A percentile compares a stretch with the other conserved stretches of the same genome.
These are phyloP conservation scores for Trichophyton rubrum DNA, from an alignment of 2,329 filamentous ascomycete genomes.

Conservation along the genomic window DNA sequence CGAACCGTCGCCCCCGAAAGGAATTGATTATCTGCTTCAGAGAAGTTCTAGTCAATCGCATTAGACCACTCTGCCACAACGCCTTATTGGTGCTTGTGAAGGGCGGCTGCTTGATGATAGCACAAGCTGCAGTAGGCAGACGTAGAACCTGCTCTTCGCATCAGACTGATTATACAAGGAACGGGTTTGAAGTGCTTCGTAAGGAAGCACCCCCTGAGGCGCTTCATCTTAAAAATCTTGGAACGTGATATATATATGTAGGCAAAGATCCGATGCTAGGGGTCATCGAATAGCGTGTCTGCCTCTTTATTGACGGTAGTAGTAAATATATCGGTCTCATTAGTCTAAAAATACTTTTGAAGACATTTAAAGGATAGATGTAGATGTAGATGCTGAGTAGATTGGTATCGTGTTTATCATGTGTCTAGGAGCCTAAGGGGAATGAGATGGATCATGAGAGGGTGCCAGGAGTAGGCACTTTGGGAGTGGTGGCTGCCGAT, in stretches of 20 bases:
- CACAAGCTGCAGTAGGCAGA: background rate
- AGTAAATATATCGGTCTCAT: no score
- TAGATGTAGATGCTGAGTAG: background rate
- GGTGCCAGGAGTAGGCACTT: background rate
- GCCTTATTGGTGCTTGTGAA: constrained; percentile 1
- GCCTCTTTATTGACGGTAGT: no score
- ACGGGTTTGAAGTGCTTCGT: no score
- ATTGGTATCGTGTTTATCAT: background rate
- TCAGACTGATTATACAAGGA: no score
- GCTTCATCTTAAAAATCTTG: no score
- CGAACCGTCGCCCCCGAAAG: constrained; percentile 7
- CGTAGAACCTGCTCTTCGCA: no score
- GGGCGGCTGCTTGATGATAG: background rate
- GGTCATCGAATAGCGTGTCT: no score
- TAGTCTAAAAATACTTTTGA: no score
- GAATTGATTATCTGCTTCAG: constrained; percentile 5
- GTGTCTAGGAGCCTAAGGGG: background rate
- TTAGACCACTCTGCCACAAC: constrained; percentile 8
- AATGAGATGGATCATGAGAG: background rate
- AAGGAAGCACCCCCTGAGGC: no score
- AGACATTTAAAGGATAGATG: background rate
- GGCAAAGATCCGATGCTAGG: no score
- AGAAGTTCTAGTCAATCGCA: constrained; percentile 5
- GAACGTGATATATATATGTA: no score
- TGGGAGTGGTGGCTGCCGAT: constrained; percentile 12